phyloP scores from a whole-genome alignment of 2,329 filamentous ascomycete species.

The Uncinocarpus reesii region DNA sequence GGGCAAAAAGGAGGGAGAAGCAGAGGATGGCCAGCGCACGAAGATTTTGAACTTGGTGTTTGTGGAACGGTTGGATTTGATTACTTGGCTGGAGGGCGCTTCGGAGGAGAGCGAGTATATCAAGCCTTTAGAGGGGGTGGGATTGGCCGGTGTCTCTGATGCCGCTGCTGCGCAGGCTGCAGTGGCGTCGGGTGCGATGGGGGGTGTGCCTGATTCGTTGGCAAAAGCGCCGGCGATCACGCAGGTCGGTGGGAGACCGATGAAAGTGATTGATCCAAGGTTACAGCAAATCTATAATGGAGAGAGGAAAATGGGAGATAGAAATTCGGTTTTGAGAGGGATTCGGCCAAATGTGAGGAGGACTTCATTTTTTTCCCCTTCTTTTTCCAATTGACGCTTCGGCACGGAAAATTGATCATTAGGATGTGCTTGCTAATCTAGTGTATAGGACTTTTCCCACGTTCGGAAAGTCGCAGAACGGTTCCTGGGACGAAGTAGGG shows the following conservation, averaged over 20 bases:
- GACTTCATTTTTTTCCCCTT: neutral
- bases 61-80: slow-evolving; percentile 80
- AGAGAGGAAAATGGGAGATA: slow-evolving; percentile 83
- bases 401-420: no score
- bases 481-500: slow-evolving; percentile 54
- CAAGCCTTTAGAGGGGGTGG: slow-evolving; percentile 63
- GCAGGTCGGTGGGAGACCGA: slow-evolving; percentile 38
- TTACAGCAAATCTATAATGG: slow-evolving; percentile 81
- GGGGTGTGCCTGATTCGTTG: slow-evolving; percentile 30
- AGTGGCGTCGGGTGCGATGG: slow-evolving; percentile 43
- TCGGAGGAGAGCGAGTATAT: slow-evolving; percentile 90
- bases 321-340: slow-evolving; percentile 77
- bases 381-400: neutral
- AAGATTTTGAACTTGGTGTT: slow-evolving; percentile 82
- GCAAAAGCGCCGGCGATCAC: slow-evolving; percentile 33
- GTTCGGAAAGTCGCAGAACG: slow-evolving; percentile 74
- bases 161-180: slow-evolving; percentile 36
- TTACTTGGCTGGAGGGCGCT: slow-evolving; percentile 85
- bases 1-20: slow-evolving; percentile 32
- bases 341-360: slow-evolving; percentile 68
- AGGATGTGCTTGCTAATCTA: no score
- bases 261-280: slow-evolving; percentile 67
- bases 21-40: slow-evolving; percentile 40
- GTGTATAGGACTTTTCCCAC: slow-evolving; percentile 76
- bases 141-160: slow-evolving; percentile 32